Conservation (phyloP, 2,329 filamentous ascomycete genomes). For the Calonectria honghensis region DNA sequence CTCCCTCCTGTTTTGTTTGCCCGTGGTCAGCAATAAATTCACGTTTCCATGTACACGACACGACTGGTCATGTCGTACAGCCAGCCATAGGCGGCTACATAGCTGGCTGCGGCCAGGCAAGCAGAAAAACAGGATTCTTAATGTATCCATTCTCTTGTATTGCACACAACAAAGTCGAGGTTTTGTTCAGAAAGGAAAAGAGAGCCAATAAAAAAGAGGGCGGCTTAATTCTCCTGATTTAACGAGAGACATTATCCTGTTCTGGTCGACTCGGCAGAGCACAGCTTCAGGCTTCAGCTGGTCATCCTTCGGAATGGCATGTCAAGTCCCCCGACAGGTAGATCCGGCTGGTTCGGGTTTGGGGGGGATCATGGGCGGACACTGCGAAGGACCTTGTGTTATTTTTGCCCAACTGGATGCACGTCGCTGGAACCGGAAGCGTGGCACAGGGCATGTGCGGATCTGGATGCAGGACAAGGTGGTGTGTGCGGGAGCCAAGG, state of each 20-base stretch:
- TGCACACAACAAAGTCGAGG: background rate
- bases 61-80: slow-evolving; percentile 13
- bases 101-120: slow-evolving; percentile 12
- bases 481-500: slow-evolving; percentile 43
- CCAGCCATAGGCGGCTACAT: background rate
- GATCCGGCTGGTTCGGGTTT: slow-evolving; percentile 32
- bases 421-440: slow-evolving; percentile 54
- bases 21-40: background rate
- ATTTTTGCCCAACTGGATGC: slow-evolving; percentile 49
- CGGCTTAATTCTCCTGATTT: background rate
- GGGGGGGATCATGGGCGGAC: slow-evolving; percentile 26
- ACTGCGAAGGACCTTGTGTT: slow-evolving; percentile 33
- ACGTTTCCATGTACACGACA: background rate
- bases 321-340: slow-evolving; percentile 4
- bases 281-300: background rate
- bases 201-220: background rate
- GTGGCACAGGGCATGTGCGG: slow-evolving; percentile 50
- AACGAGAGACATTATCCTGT: background rate
- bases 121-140: background rate
- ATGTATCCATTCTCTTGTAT: background rate
- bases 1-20: background rate
- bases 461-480: slow-evolving; percentile 39
- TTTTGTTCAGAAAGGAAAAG: background rate
- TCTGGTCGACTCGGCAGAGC: background rate
- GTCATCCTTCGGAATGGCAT: slow-evolving; percentile 2